phyloP scores from a whole-genome alignment of 148 eudicot genomes.

The Linanthus parryae region DNA sequence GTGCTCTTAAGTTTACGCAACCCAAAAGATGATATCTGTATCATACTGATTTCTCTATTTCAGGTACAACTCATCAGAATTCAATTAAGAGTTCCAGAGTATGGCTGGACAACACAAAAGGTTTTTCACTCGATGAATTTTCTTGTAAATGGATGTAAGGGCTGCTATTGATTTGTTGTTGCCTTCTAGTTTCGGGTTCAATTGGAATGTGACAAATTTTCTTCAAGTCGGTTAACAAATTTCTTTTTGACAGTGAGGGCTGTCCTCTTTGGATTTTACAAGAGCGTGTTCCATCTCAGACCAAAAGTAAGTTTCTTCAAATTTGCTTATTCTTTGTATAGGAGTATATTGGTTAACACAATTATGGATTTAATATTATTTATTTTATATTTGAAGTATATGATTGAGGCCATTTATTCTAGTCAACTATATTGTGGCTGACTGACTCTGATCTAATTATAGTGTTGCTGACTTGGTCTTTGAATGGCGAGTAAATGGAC shows the following conservation, averaged over 20 bases:
- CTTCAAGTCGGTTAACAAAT: neutral
- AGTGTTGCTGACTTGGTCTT: too few species aligned
- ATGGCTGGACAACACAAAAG: constrained; percentile 83
- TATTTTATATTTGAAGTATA: neutral
- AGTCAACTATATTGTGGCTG: too few species aligned
- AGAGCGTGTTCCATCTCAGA: constrained; percentile 25
- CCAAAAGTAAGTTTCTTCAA: constrained; percentile 27
- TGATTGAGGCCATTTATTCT: too few species aligned
- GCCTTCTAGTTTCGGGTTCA: neutral
- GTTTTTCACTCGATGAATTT: constrained; percentile 79
- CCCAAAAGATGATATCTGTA: too few species aligned
- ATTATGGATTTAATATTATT: neutral
- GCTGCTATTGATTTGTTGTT: constrained; percentile 7
- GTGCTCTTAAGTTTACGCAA: neutral
- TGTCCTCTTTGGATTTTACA: constrained; percentile 52
- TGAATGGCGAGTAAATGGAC: too few species aligned
- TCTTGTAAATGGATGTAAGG: constrained; percentile 69
- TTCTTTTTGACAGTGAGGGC: constrained; percentile 46
- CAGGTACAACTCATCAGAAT: constrained; percentile 75
- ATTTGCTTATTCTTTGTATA: neutral
- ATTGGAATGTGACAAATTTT: neutral
- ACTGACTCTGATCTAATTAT: too few species aligned
- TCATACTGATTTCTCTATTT: too few species aligned
- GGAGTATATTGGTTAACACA: too few species aligned
- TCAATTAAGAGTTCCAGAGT: constrained; percentile 63